Conservation (phyloP, 179 eudicot species). For the Silene vulgaris region DNA sequence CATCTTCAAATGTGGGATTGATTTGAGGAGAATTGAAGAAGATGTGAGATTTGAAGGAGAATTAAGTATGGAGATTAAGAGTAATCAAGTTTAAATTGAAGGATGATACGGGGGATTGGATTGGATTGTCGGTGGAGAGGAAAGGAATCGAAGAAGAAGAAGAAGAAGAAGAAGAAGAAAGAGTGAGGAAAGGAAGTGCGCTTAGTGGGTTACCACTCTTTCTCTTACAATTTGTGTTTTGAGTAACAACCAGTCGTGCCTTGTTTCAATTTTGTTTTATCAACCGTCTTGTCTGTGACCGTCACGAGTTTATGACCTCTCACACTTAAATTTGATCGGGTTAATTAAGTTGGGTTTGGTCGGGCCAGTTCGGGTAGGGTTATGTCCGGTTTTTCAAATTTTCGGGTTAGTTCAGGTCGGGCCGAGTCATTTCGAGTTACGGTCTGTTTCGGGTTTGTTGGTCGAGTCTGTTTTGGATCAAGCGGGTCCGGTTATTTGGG, state of each 20-base stretch:
- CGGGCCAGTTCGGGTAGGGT: too few relatives aligned
- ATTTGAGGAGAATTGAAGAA: not conserved
- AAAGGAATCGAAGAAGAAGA: not conserved
- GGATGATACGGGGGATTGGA: not conserved
- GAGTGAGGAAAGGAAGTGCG: not conserved
- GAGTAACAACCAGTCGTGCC: not conserved
- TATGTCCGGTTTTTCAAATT: too few relatives aligned
- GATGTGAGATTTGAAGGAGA: not conserved
- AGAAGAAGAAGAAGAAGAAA: not conserved
- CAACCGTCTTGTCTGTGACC: too few relatives aligned
- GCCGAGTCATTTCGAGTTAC: too few relatives aligned
- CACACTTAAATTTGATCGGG: too few relatives aligned
- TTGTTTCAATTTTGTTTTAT: too few relatives aligned
- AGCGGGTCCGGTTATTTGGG: too few relatives aligned
- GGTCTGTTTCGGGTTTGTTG: too few relatives aligned
- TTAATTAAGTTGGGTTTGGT: too few relatives aligned
- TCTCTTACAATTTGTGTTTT: not conserved
- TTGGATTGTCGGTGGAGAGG: not conserved
- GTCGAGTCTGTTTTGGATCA: too few relatives aligned
- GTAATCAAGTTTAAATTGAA: not conserved
- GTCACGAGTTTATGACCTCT: too few relatives aligned
- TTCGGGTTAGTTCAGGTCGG: too few relatives aligned
- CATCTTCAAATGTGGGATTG: constrained; percentile 9
- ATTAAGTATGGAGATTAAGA: not conserved
- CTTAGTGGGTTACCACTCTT: not conserved